A percentile compares a stretch with the other conserved stretches of the same genome.
Evolutionary conservation across 2,329 filamentous ascomycete genomes (phyloP).

Genomic region (Pleochaeta shiraiana): DNA sequence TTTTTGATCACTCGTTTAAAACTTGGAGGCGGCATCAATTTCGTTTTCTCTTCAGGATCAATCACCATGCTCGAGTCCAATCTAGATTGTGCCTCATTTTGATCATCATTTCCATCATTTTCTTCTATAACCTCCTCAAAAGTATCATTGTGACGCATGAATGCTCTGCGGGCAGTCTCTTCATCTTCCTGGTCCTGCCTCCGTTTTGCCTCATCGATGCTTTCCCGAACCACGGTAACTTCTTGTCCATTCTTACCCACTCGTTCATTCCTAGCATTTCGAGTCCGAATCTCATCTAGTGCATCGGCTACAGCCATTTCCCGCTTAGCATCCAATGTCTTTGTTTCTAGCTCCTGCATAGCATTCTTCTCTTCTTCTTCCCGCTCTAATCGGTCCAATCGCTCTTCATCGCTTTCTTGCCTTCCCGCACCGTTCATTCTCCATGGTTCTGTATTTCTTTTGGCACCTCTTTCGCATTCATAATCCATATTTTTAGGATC

Average conservation of each 20-base stretch:
- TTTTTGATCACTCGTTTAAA: conserved; percentile 64
- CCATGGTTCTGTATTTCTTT: conserved; percentile 90
- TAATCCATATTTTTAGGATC: conserved; percentile 96
- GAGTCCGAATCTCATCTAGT: conserved; percentile 76
- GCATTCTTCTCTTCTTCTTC: conserved; percentile 70
- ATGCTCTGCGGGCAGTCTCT: conserved; percentile 59
- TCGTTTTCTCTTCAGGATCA: not conserved
- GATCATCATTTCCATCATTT: conserved; percentile 14
- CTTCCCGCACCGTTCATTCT: conserved; percentile 29
- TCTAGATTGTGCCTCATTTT: not conserved
- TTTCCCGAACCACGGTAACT: conserved; percentile 28
- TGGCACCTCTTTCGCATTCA: conserved; percentile 53
- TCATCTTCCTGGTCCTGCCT: conserved; percentile 61
- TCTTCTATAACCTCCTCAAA: conserved; percentile 18
- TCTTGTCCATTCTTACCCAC: conserved; percentile 46
- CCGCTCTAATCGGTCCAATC: conserved; percentile 60
- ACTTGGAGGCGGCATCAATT: conserved; percentile 19
- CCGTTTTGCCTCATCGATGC: conserved; percentile 36
- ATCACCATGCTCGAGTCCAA: not conserved
- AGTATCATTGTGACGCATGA: conserved; percentile 25
- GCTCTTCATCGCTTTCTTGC: conserved; percentile 71
- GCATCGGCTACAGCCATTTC: conserved; percentile 97
- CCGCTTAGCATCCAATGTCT: conserved; percentile 75
- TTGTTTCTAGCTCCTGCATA: conserved; percentile 89
- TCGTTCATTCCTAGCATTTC: conserved; percentile 73